Base-by-base conservation (phyloP, 228 moss, liverwort and hornwort genomes). In the Sphagnum fallax region DNA sequence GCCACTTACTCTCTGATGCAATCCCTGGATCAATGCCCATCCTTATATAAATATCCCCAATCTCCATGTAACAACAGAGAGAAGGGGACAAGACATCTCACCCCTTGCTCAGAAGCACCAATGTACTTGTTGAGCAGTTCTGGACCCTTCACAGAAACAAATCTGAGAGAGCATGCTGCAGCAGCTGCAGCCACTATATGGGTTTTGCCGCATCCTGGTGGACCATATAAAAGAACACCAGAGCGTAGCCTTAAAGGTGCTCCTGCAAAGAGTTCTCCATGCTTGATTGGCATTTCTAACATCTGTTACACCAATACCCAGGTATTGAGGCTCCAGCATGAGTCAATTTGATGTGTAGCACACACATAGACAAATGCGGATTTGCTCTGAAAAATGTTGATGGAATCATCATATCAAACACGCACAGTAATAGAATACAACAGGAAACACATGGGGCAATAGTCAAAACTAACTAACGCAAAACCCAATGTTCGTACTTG, bases 81-180 rank as follows among this genome's bases (percentile, higher is more conserved):
- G 55, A 49, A 52, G 49, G 51, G 51, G 62, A 52, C 2, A 64
- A 68, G 62, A 49, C 4, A 55, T 32, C 89, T 88, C 70, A 97
- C 98, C 77, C 88, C 98, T 90, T 98, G 98, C 80, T 98, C 98
- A 72, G 93, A 98, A 53, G 98, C 98, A 80, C 93, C 98, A 61
- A 98, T 98, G 64, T 98, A 98, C 83, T 98, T 98, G 68, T 98
- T 98, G 74, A 98, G 78, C 48, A 98, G 79, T 79, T 98, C 98
- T 72, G 98, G 98, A 49, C 94, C 98, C 76, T 98, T 93, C 6
- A 98, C 92, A 76, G 94, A 89, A 76, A 98, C 84, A 60, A 98
- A 91, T 47, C 98, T 89, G 72, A 98, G 90, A 71, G 92, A 90
- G 77, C 93, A 93, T 64, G 98, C 93, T 55, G 91, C 90, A 6